Evolutionary conservation across 1,139 yeast genomes (phyloP).

Genomic region (Yamadazyma triangularis): DNA sequence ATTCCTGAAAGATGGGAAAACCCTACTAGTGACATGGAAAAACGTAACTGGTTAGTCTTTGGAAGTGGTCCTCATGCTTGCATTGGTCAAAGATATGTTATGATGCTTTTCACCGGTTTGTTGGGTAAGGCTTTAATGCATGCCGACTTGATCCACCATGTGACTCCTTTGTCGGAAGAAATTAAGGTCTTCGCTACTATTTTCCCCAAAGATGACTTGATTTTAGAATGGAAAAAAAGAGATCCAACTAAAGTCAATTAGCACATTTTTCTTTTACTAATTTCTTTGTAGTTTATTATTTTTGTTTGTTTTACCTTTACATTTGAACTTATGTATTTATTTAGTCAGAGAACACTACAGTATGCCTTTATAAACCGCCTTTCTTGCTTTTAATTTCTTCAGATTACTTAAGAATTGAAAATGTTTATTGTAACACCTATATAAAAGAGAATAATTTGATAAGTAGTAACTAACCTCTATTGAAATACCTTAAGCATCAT

Average conservation of each 20-base stretch:
- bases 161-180: slow-evolving; percentile 81
- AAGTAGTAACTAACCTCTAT: no score
- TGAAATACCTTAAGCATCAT: slow-evolving; percentile 91
- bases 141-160: slow-evolving; percentile 76
- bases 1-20: slow-evolving; percentile 91
- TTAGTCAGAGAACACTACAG: no score
- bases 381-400: no score
- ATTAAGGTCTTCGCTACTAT: slow-evolving; percentile 96
- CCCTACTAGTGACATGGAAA: slow-evolving; percentile 48
- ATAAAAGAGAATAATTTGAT: no score
- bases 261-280: not conserved
- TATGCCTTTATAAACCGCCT: no score
- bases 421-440: no score
- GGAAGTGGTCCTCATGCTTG: slow-evolving; percentile 98
- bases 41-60: slow-evolving; percentile 91
- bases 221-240: slow-evolving; percentile 66
- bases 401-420: no score
- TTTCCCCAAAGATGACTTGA: slow-evolving; percentile 94
- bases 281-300: not conserved
- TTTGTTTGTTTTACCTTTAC: not conserved
- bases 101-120: slow-evolving; percentile 83
- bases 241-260: slow-evolving; percentile 32
- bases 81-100: slow-evolving; percentile 88
- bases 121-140: slow-evolving; percentile 84
- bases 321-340: not conserved